A percentile compares a stretch with the other conserved stretches of the same genome.
phyloP scores from a whole-genome alignment of 2,329 filamentous ascomycete genomes.

The Alternaria sp. region DNA sequence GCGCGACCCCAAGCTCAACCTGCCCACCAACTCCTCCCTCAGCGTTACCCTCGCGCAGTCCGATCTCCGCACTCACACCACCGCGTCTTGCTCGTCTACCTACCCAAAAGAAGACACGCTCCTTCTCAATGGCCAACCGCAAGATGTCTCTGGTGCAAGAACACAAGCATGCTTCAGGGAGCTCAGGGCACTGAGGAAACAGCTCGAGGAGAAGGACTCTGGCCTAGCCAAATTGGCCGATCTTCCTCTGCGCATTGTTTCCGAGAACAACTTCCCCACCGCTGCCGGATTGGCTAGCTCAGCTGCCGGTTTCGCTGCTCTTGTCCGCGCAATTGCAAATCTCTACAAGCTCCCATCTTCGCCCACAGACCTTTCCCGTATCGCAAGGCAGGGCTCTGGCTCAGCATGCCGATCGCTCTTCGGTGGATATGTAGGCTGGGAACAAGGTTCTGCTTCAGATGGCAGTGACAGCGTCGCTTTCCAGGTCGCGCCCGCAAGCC shows the following conservation, averaged over 20 bases:
- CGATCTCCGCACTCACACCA: constrained; percentile 94
- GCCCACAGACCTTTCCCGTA: constrained; percentile 82
- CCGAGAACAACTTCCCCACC: constrained; percentile 98
- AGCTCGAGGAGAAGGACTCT: constrained; percentile 75
- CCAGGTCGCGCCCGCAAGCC: constrained; percentile 83
- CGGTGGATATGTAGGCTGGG: constrained; percentile 96
- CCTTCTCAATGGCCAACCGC: constrained; percentile 80
- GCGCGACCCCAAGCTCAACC: constrained; percentile 89
- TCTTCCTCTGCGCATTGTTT: constrained; percentile 83
- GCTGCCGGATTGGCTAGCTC: constrained; percentile 81
- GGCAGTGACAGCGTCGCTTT: constrained; percentile 88
- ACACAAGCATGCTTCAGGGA: constrained; percentile 95
- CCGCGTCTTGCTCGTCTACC: constrained; percentile 82
- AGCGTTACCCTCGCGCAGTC: constrained; percentile 94
- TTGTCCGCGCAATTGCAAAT: constrained; percentile 86
- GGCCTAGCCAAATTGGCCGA: constrained; percentile 82
- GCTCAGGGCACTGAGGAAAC: constrained; percentile 77
- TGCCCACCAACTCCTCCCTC: constrained; percentile 96
- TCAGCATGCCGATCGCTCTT: constrained; percentile 94
- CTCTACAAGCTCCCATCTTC: constrained; percentile 85
- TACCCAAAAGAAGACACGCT: constrained; percentile 76
- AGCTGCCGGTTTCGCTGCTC: constrained; percentile 71
- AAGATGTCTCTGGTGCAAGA: constrained; percentile 85
- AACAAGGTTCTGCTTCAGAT: constrained; percentile 76
- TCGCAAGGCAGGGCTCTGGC: constrained; percentile 92